Percentiles rank a stretch among this genome's conserved stretches.
These are phyloP conservation scores for Angomonas ambiguus DNA, from an alignment of 208 protist genomes.

Conservation along the genomic window DNA sequence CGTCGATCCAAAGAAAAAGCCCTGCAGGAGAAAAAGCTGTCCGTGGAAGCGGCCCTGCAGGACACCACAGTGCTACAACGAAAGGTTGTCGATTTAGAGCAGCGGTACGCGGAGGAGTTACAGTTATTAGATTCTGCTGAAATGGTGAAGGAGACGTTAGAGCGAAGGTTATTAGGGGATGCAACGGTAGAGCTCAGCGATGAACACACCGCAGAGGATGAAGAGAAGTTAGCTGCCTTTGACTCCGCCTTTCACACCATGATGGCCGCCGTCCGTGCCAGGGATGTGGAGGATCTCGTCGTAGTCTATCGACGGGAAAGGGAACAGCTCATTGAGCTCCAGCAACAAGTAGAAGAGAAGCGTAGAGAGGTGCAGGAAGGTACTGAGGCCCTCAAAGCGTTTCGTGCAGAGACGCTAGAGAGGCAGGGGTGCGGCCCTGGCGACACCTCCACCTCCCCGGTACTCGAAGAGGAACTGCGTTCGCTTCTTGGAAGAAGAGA, in stretches of 20 bases:
- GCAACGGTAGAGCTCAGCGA: not conserved
- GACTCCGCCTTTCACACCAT: conserved; percentile 89
- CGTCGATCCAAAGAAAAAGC: conserved; percentile 69
- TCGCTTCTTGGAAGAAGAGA: conserved; percentile 31
- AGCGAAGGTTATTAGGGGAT: conserved; percentile 17
- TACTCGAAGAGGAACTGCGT: conserved; percentile 39
- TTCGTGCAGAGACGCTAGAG: conserved; percentile 21
- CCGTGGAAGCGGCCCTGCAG: conserved; percentile 47
- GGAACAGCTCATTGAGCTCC: conserved; percentile 61
- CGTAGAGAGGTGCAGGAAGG: conserved; percentile 19
- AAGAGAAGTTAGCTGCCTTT: conserved; percentile 68
- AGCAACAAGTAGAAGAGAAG: conserved; percentile 22
- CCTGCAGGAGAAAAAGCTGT: conserved; percentile 52
- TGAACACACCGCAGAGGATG: conserved; percentile 35
- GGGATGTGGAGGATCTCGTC: conserved; percentile 31
- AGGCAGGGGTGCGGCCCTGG: conserved; percentile 6
- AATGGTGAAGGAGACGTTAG: conserved; percentile 28
- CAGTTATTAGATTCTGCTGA: conserved; percentile 64
- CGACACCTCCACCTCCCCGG: conserved; percentile 15
- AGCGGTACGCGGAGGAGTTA: conserved; percentile 54
- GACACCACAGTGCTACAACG: conserved; percentile 53
- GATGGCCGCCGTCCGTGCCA: conserved; percentile 80
- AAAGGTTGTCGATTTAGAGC: conserved; percentile 35
- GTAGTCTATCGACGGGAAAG: conserved; percentile 45
- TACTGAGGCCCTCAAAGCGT: conserved; percentile 23